Evolutionary conservation across 2,329 filamentous ascomycete species (phyloP).

Genomic region (Fusarium zealandicum): DNA sequence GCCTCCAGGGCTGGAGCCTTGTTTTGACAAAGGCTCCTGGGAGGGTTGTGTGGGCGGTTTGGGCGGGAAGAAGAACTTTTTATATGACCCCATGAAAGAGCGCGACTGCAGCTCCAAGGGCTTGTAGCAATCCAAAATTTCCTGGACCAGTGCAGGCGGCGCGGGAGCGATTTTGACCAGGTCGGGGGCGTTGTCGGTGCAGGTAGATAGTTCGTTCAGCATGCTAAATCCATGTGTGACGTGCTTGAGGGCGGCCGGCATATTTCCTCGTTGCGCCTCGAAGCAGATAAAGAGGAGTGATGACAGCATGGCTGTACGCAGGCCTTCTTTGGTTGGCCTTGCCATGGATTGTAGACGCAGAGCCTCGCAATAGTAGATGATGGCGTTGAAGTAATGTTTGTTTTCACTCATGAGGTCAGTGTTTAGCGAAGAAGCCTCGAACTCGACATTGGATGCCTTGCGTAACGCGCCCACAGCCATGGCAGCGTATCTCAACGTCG

Average conservation of each 20-base stretch:
- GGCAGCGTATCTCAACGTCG: conserved; percentile 49
- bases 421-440: conserved; percentile 23
- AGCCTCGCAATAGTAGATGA: conserved; percentile 52
- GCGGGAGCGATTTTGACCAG: conserved; percentile 50
- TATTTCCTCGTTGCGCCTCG: conserved; percentile 50
- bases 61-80: conserved; percentile 45
- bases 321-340: conserved; percentile 45
- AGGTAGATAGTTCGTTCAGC: conserved; percentile 49
- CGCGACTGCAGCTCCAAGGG: conserved; percentile 50
- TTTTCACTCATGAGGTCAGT: conserved; percentile 41
- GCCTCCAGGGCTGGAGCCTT: conserved; percentile 12
- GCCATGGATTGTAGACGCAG: conserved; percentile 50
- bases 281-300: conserved; percentile 53
- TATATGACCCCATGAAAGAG: conserved; percentile 50
- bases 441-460: conserved; percentile 43
- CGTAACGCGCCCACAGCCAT: conserved; percentile 52
- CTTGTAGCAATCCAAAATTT: conserved; percentile 51
- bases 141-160: conserved; percentile 48
- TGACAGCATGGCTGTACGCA: conserved; percentile 50
- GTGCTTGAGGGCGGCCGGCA: conserved; percentile 51
- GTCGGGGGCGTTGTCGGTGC: conserved; percentile 46
- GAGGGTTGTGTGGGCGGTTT: conserved; percentile 16
- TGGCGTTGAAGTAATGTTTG: conserved; percentile 50
- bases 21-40: conserved; percentile 5
- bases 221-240: conserved; percentile 51